These are phyloP conservation scores for Brassica napus DNA, from an alignment of 345 rosid species.

Conservation along the genomic window Da-Ae NC_063446.1:2059501-2060000, in stretches of 20 bases:
- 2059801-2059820: neutral
- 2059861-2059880: slow-evolving; percentile 10
- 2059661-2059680: neutral
- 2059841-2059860: neutral
- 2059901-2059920: slow-evolving; percentile 34
- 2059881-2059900: slow-evolving; percentile 4
- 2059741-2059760: neutral
- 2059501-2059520: neutral
- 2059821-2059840: neutral
- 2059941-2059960: slow-evolving; percentile 34
- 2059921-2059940: slow-evolving; percentile 30
- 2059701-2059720: neutral
- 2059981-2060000: neutral
- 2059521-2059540: neutral
- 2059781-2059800: neutral
- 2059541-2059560: neutral
- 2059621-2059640: neutral
- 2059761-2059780: neutral
- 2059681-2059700: neutral
- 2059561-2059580: neutral
- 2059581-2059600: neutral
- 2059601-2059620: neutral
- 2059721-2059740: neutral
- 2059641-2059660: neutral
- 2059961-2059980: slow-evolving; percentile 22